Conservation (phyloP, 2,329 filamentous ascomycete species). For the Celoporthe dispersa region DNA sequence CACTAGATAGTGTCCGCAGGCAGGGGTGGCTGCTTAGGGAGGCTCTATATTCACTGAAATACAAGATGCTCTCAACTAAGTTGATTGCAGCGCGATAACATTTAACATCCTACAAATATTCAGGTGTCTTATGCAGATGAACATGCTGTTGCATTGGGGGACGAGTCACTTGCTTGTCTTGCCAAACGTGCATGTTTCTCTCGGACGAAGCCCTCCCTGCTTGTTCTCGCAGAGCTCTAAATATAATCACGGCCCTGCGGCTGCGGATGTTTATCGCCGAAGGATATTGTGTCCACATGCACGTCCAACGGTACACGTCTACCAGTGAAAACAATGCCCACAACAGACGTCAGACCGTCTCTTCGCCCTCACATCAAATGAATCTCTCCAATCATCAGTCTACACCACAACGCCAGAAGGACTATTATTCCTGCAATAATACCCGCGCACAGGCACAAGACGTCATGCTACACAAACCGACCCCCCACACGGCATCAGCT, state of each 20-base stretch:
- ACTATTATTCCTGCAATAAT: neutral
- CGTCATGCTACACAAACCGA: neutral
- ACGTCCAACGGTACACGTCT: too few species aligned
- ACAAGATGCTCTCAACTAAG: neutral
- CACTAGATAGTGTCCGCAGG: slow-evolving; percentile 9
- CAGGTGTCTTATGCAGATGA: neutral
- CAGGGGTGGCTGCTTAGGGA: neutral
- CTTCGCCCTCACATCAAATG: neutral
- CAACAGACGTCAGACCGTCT: neutral
- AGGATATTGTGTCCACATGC: neutral
- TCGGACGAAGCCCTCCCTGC: neutral
- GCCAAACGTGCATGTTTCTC: neutral
- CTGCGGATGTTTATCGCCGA: slow-evolving; percentile 4
- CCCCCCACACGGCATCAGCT: neutral
- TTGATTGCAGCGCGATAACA: neutral
- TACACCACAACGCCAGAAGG: neutral
- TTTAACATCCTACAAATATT: neutral
- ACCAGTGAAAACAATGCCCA: neutral
- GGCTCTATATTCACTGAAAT: too few species aligned
- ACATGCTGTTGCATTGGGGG: slow-evolving; percentile 1
- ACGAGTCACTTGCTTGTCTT: neutral
- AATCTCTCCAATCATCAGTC: neutral
- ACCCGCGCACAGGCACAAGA: neutral
- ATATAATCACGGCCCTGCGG: too few species aligned
- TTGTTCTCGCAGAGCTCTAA: neutral